Base-by-base conservation (phyloP, 1,284 basidiomycete species). In the Coriolopsis trogii region DNA sequence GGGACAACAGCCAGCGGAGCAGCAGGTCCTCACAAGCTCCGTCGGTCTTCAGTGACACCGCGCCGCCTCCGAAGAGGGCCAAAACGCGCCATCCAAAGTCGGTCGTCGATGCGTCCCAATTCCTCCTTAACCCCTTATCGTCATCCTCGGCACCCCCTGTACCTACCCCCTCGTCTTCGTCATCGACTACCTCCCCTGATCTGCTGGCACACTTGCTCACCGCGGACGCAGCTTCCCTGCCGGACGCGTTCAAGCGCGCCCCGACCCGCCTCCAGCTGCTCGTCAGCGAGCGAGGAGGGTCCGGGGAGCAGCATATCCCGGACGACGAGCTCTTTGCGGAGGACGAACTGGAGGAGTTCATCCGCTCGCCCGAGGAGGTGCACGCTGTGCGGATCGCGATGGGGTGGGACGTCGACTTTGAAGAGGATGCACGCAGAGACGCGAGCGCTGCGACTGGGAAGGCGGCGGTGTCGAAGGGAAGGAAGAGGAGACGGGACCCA, bases 211-310 rank as follows among this genome's bases (percentile, higher is more conserved):
- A 84, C 59, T 67, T 86, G 36, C 75, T 88, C 10, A 76, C 80
- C 6, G 74, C 77, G 20, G 72, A 82, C 10, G 63, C 70, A 1
- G 63, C 67, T 4, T 51, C 65, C 6, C 58, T 70, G 20, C 63
- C 59, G 34, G 66, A 67, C 24, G 59, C 58, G 15, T 68, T 67
- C 61, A 15, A 56, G 21, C 52, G 52, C 7, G 63, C 73, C 21
- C 86, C 82, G 2, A 82, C 83, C 3, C 84, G 87, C 30, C 74
- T 89, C 13, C 83, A 89, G 60, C 67, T 83, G 16, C 75, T 90
- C 24, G 67, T 73, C 0, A 68, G 73, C 9, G 70, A 73, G 31
- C 79, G 84, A 36, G 81, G 84, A 43, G 81, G 80, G 4, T 72
- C 73, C 21, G 65, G 67, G 5, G 73, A 73, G 29, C 56, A 62